Percentiles rank a stretch among this genome's conserved stretches.
These are phyloP conservation scores for Magnolia officinalis DNA, from an alignment of 164 flowering plant species.

Conservation along the genomic window DNA sequence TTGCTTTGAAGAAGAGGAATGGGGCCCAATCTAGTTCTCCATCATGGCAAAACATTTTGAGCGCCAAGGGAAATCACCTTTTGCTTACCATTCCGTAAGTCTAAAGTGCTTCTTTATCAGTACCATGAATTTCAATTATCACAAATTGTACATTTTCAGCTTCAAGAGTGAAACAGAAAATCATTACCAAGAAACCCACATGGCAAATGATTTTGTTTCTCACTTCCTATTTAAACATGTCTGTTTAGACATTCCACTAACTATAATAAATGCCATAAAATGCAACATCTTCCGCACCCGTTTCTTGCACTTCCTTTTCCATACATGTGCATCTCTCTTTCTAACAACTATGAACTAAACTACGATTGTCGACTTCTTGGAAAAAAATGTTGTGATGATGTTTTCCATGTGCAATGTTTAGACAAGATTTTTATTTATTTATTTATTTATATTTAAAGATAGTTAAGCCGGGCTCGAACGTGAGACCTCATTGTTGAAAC, in stretches of 20 bases:
- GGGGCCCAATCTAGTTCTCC: constrained; percentile 86
- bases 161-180: not conserved
- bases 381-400: no score
- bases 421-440: no score
- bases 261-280: no score
- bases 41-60: constrained; percentile 92
- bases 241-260: not conserved
- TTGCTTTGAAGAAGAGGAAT: constrained; percentile 87
- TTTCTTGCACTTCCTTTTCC: no score
- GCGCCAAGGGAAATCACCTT: constrained; percentile 90
- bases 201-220: not conserved
- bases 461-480: no score
- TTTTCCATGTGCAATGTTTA: no score
- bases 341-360: no score
- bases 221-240: not conserved
- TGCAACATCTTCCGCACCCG: no score
- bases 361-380: no score
- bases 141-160: not conserved
- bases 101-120: not conserved
- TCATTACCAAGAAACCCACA: not conserved
- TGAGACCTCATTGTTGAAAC: no score
- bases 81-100: constrained; percentile 91
- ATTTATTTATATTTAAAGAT: no score
- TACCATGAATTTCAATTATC: not conserved
- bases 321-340: no score